Evolutionary conservation across 805 yeast species (phyloP), one percentile per base, ranked within the genome.

Genomic region (Pichia insulana): DNA sequence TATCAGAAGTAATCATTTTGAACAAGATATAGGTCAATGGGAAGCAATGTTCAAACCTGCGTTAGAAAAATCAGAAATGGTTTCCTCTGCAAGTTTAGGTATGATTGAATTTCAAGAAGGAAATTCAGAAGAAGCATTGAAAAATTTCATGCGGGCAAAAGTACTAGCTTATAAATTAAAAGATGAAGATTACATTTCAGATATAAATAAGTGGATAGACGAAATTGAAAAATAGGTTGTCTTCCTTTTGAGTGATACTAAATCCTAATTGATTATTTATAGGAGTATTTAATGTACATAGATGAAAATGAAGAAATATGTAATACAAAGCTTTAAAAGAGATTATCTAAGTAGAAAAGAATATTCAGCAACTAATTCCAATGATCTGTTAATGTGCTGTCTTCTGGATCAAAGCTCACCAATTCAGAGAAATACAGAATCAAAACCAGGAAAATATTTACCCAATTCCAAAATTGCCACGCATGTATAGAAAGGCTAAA

Each of bases 401-500:
- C 66, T 39, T 57, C 63, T 7, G 62, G 62, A 36, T 60, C 58
- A 42, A 57, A 59, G 42, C 59, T 57, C 16, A 78, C 62, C 46
- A 90, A 67, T 63, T 90, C 98, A 37, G 83, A 68, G 26, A 82
- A 79, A 61, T 90, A 90, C 22, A 92, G 68, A n/a, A 78, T 66
- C 43, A 92, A 65, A 10, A 95, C 83, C 41, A 82, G 73, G 50
- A 82, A 78, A 68, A 90, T 84, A 58, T 90, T 90, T 45, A 85
- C 75, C 97, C 97, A 90, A 54, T 89, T 86, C 97, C 98, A 90
- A 58, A 92, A 84, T 54, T 87, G 88, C 86, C 95, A 83, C n/a
- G 96, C 82, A 57, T 80, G 78, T 22, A 73, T 55, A 13, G 50
- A 22, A 22, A 22, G 25, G 8, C 25, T 22, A 22, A 22, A 22